These are phyloP conservation scores for Scolecobasidium constrictum DNA, from an alignment of 2,329 filamentous ascomycete species.

Conservation along the genomic window DNA sequence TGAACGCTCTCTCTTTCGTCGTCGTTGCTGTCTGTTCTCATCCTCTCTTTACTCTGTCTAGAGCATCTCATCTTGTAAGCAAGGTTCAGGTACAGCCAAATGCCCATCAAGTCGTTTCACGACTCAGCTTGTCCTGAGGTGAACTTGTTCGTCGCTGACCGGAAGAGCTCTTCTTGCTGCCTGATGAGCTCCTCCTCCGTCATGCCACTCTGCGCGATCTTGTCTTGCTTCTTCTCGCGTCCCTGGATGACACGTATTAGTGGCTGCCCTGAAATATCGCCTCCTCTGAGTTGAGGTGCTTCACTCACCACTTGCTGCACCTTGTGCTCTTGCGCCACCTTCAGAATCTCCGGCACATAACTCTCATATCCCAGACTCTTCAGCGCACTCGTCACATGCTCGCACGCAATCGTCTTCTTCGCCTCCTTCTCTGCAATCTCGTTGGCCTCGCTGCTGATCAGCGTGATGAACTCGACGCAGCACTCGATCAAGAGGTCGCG, in stretches of 20 bases:
- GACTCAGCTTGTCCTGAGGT: slow-evolving; percentile 35
- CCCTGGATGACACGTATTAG: slow-evolving; percentile 44
- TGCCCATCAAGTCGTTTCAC: no score
- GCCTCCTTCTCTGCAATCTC: slow-evolving; percentile 98
- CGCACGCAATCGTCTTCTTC: slow-evolving; percentile 97
- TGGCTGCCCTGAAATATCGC: neutral
- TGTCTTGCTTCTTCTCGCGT: slow-evolving; percentile 93
- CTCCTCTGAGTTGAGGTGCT: neutral
- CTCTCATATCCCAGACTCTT: slow-evolving; percentile 87
- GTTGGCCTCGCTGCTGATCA: slow-evolving; percentile 97
- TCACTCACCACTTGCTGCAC: slow-evolving; percentile 72
- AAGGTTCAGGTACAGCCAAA: no score
- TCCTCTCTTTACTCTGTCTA: no score
- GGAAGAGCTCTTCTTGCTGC: slow-evolving; percentile 86
- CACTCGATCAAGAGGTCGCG: slow-evolving; percentile 94
- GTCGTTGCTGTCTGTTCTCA: no score
- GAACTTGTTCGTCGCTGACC: slow-evolving; percentile 65
- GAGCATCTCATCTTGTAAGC: no score
- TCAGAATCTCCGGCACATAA: slow-evolving; percentile 78
- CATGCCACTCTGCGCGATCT: slow-evolving; percentile 89
- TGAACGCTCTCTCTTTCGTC: no score
- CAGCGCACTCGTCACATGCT: slow-evolving; percentile 92
- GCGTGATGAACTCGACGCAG: slow-evolving; percentile 97
- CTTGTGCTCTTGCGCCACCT: slow-evolving; percentile 84
- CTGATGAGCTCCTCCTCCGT: slow-evolving; percentile 80